Percentiles rank a stretch among this genome's conserved stretches.
phyloP scores from a whole-genome alignment of 2,329 filamentous ascomycete species.

The Trichoderma asperellum region DNA sequence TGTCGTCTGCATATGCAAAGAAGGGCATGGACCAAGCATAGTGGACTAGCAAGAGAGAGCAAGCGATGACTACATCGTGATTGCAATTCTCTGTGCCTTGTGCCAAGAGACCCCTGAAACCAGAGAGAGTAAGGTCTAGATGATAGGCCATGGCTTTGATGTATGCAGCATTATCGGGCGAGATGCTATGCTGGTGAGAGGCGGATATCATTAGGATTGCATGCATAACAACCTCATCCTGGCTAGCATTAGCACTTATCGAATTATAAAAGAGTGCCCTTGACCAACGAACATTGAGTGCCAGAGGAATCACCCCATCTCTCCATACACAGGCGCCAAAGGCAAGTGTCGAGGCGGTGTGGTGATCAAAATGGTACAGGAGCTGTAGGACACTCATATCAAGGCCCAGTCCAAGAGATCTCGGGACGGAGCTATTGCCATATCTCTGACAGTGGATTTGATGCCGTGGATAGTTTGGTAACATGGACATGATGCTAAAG shows the following conservation, averaged over 20 bases:
- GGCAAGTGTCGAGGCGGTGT: constrained; percentile 7
- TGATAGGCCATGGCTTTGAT: constrained; percentile 12
- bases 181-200: constrained; percentile 19
- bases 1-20: constrained; percentile 15
- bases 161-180: constrained; percentile 2
- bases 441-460: not conserved
- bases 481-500: constrained; percentile 18
- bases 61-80: constrained; percentile 19
- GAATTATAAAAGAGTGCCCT: not conserved
- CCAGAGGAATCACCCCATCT: constrained; percentile 20
- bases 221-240: constrained; percentile 25
- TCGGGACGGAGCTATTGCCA: not conserved
- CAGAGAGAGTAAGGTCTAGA: constrained; percentile 23
- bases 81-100: constrained; percentile 10
- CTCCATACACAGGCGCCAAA: constrained; percentile 21
- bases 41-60: constrained; percentile 19
- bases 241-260: not conserved
- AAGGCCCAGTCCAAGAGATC: not conserved
- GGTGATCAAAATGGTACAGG: constrained; percentile 24
- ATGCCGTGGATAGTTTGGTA: not conserved
- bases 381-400: constrained; percentile 17
- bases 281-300: not conserved
- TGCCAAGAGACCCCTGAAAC: constrained; percentile 16
- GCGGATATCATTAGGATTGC: constrained; percentile 24
- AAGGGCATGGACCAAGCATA: constrained; percentile 28